Base-by-base conservation (phyloP, 345 rosid genomes). In the Diplotaxis tenuifolia region DNA sequence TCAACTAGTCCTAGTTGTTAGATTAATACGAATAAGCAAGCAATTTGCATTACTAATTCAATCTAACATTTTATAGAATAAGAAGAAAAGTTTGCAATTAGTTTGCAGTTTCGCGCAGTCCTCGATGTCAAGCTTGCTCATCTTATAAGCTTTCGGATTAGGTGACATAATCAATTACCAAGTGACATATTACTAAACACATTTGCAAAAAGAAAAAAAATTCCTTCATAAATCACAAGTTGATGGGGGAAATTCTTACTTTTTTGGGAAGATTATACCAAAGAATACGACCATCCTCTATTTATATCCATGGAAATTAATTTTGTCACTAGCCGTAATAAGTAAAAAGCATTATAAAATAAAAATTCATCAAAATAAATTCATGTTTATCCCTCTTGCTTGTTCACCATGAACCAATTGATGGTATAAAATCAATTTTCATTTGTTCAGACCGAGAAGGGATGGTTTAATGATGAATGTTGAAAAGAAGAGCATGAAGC, bases 1-100 rank as follows among this genome's bases (percentile, higher is more conserved):
- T 3, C 77, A 71, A 77, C 21, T 65, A 60, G 73, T 65, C 80
- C 77, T 50, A 77, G 29, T 77, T 77, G 72, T 72, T 22, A 34
- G 71, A 66, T 59, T 52, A 66, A 60, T 66, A 77, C 40, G 53
- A 66, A 52, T 77, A 50, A 71, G 47, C 8, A 28, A 50, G 7
- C 80, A 59, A 71, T 60, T 77, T 71, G 80, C 68, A 52, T 53
- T 28, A 10, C 68, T 71, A 50, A 21, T 59, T 27, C 14, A 49
- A 65, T 71, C 57, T 19, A 47, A 32, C 64, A 66, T 49, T 64
- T 50, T 65, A 38, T 34, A 50, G 38, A 65, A 23, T 49, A 50
- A 21, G 40, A 47, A 52, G 25, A 31, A 63, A 61, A 14, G 11
- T 28, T 62, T 68, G 28, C 72, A 59, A 59, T 2, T 42, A 42